Evolutionary conservation across 352 stramenopile genomes (phyloP).

Genomic region (Pythium phragmitis): DNA sequence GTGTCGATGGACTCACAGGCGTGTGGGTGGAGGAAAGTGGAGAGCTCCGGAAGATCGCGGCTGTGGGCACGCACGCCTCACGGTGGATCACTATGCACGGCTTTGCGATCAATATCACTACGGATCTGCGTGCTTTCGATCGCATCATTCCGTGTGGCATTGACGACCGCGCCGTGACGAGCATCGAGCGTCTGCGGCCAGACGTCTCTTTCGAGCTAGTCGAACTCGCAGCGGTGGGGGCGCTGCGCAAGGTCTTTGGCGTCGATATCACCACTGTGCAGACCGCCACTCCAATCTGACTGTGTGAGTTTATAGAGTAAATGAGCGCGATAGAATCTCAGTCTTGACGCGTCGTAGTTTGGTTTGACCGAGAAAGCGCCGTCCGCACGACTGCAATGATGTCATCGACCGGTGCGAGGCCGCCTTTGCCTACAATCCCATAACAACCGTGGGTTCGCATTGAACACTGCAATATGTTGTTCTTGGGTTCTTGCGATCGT

Average conservation of each 20-base stretch:
- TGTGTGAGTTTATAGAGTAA: background rate
- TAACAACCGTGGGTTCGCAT: background rate
- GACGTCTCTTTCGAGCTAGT: constrained; percentile 56
- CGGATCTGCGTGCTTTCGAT: constrained; percentile 92
- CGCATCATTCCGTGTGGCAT: constrained; percentile 98
- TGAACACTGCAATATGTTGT: background rate
- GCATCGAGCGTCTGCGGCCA: constrained; percentile 58
- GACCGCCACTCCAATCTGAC: constrained; percentile 31
- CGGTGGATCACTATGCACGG: constrained; percentile 99
- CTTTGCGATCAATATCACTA: constrained; percentile 96
- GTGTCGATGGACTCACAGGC: constrained; percentile 92
- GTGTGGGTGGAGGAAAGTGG: constrained; percentile 93
- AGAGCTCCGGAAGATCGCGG: constrained; percentile 94
- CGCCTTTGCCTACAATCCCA: constrained; percentile 22
- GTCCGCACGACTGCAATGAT: constrained; percentile 21
- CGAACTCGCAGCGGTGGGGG: constrained; percentile 61
- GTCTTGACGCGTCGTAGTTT: background rate
- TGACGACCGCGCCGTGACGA: constrained; percentile 84
- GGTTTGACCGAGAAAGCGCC: background rate
- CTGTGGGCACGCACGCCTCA: constrained; percentile 94
- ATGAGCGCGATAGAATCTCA: background rate
- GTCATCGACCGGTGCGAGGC: constrained; percentile 21
- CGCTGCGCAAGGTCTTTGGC: constrained; percentile 69
- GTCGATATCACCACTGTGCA: constrained; percentile 56
- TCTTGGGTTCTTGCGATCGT: background rate